Conservation (phyloP, 805 yeast genomes). For the Metschnikowia cerradonensis region DNA sequence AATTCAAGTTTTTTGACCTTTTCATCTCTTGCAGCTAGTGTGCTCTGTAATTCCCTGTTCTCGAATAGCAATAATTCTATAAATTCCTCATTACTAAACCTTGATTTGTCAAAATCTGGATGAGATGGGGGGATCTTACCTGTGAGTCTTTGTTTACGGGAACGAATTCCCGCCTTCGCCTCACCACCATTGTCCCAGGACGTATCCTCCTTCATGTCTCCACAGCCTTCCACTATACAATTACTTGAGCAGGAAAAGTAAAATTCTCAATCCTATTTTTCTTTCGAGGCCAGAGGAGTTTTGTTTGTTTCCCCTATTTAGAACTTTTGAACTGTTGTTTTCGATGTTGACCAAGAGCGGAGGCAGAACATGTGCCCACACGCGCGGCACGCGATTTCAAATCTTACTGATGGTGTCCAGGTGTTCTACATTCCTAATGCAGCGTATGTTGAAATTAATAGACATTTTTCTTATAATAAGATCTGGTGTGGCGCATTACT, state of each 20-base stretch:
- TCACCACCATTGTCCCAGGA: background rate
- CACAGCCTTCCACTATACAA: background rate
- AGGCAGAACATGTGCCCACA: slow-evolving; percentile 2
- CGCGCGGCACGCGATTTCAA: slow-evolving; percentile 4
- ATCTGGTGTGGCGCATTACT: slow-evolving; percentile 35
- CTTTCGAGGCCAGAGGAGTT: background rate
- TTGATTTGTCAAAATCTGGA: slow-evolving; percentile 31
- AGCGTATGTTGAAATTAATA: slow-evolving; percentile 1
- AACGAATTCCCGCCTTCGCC: background rate
- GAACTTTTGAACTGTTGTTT: background rate
- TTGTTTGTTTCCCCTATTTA: background rate
- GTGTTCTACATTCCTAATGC: background rate
- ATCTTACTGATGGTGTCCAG: slow-evolving; percentile 5
- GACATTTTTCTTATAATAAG: slow-evolving; percentile 29
- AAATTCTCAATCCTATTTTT: background rate
- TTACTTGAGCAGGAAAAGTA: background rate
- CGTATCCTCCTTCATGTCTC: background rate
- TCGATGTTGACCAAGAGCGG: background rate
- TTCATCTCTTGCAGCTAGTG: slow-evolving; percentile 6
- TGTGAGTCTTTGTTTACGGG: slow-evolving; percentile 2
- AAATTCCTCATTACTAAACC: slow-evolving; percentile 26
- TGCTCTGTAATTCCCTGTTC: slow-evolving; percentile 30
- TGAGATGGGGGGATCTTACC: slow-evolving; percentile 27
- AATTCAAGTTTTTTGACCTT: slow-evolving; percentile 6
- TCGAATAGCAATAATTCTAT: slow-evolving; percentile 36